phyloP scores from a whole-genome alignment of 1,139 yeast species.

The Lodderomyces oxycetoniae region DNA sequence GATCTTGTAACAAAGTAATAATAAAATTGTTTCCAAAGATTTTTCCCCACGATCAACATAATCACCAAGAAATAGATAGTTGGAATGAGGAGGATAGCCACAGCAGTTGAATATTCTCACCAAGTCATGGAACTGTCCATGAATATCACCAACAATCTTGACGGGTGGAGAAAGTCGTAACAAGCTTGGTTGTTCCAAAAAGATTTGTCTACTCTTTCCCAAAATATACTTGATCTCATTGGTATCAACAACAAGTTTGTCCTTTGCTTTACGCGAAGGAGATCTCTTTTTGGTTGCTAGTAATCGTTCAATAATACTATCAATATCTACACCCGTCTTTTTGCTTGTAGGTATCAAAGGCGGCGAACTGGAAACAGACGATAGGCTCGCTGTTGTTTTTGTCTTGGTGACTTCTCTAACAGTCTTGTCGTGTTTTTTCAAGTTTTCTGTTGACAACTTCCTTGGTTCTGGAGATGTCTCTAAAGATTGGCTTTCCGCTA shows the following conservation, averaged over 20 bases:
- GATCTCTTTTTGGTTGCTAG: conserved; percentile 35
- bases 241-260: conserved; percentile 41
- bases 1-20: conserved; percentile 69
- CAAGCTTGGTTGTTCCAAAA: conserved; percentile 72
- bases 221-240: conserved; percentile 64
- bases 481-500: conserved; percentile 30
- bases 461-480: conserved; percentile 36
- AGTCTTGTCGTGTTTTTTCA: conserved; percentile 9
- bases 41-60: conserved; percentile 86
- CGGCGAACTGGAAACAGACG: conserved; percentile 25
- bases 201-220: conserved; percentile 61
- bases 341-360: conserved; percentile 20
- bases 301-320: conserved; percentile 51
- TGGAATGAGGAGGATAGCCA: conserved; percentile 77
- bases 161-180: conserved; percentile 78
- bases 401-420: conserved; percentile 4
- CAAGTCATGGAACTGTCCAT: conserved; percentile 77
- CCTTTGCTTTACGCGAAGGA: conserved; percentile 29
- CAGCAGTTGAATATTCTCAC: conserved; percentile 69
- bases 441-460: conserved; percentile 12
- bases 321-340: conserved; percentile 41
- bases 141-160: conserved; percentile 82
- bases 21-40: conserved; percentile 71
- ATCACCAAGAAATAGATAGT: conserved; percentile 77
- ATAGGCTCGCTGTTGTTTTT: conserved; percentile 15